Conservation (phyloP, 116 monocot genomes). For the Posidonia oceanica region DNA sequence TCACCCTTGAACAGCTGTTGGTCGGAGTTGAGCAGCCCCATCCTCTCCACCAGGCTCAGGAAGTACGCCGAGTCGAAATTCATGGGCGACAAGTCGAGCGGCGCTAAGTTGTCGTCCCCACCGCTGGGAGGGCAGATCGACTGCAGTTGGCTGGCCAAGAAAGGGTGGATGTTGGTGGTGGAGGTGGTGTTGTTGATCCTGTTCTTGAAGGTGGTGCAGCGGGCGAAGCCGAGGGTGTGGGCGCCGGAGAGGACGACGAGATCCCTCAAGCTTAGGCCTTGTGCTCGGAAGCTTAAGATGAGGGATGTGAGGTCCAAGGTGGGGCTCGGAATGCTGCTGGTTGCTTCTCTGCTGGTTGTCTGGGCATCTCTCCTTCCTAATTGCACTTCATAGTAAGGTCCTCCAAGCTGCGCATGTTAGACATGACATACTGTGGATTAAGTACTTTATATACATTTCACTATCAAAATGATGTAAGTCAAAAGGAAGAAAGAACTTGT, state of each 20-base stretch:
- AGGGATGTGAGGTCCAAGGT: slow-evolving; percentile 11
- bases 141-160: slow-evolving; percentile 17
- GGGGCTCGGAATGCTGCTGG: slow-evolving; percentile 27
- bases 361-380: slow-evolving; percentile 40
- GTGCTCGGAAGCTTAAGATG: slow-evolving; percentile 14
- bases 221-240: slow-evolving; percentile 44
- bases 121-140: slow-evolving; percentile 21
- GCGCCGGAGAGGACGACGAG: slow-evolving; percentile 45
- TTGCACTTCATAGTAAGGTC: slow-evolving; percentile 15
- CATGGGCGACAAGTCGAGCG: slow-evolving; percentile 37
- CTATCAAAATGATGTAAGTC: too few species aligned
- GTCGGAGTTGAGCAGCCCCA: slow-evolving; percentile 30
- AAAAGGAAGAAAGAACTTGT: too few species aligned
- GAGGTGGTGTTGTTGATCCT: slow-evolving; percentile 28
- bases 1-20: slow-evolving; percentile 17
- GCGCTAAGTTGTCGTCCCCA: slow-evolving; percentile 27
- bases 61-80: slow-evolving; percentile 41
- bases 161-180: slow-evolving; percentile 32
- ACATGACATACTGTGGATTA: background rate
- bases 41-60: slow-evolving; percentile 10
- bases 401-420: background rate
- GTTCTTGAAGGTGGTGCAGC: slow-evolving; percentile 25
- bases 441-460: too few species aligned
- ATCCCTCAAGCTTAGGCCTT: slow-evolving; percentile 22
- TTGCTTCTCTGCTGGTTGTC: slow-evolving; percentile 29